Percentiles rank a stretch among this genome's conserved stretches.
These are phyloP conservation scores for Solanum chiquidenum DNA, from an alignment of 257 asterid genomes.

Conservation along the genomic window DNA sequence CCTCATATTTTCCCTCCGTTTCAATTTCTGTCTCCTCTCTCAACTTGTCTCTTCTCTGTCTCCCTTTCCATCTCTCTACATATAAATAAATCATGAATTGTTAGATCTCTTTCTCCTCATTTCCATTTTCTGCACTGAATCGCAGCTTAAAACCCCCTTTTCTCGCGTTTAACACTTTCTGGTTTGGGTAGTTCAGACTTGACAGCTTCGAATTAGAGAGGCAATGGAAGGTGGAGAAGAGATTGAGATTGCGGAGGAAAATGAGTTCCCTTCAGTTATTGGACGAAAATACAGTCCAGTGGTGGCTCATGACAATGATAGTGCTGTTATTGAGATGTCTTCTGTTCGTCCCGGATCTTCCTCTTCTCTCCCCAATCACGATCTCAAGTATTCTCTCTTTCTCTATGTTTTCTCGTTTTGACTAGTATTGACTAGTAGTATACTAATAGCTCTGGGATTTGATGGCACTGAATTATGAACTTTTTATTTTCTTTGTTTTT, in stretches of 20 bases:
- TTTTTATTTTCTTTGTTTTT: neutral
- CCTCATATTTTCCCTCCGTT: neutral
- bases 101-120: neutral
- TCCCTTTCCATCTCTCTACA: neutral
- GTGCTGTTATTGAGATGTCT: constrained; percentile 63
- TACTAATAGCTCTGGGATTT: neutral
- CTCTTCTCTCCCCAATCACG: constrained; percentile 12
- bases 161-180: neutral
- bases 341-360: constrained; percentile 47
- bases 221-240: constrained; percentile 23
- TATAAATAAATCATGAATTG: neutral
- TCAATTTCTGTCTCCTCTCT: neutral
- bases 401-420: neutral
- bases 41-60: neutral
- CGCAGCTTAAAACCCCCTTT: neutral
- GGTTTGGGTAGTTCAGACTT: neutral
- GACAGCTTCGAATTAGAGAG: neutral
- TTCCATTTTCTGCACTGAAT: neutral
- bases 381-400: constrained; percentile 30
- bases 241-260: constrained; percentile 36
- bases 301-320: constrained; percentile 48
- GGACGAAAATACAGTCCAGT: constrained; percentile 65
- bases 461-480: neutral
- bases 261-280: constrained; percentile 33
- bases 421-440: neutral